These are phyloP conservation scores for Rosa lucieae DNA, from an alignment of 306 rosid species.

Conservation along the genomic window DNA sequence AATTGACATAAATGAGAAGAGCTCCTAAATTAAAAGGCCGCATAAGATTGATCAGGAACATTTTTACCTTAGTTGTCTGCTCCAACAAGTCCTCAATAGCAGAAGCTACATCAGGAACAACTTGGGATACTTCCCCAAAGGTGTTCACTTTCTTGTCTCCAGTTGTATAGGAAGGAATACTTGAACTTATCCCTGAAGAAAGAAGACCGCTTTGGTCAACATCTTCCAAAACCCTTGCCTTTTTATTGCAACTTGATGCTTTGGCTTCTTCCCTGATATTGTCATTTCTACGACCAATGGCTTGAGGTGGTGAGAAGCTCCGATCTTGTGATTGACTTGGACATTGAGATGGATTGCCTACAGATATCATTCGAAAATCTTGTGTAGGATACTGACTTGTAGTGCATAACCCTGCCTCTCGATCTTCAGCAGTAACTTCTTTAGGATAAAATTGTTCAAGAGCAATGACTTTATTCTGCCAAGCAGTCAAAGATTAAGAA, in stretches of 20 bases:
- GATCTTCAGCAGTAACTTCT: constrained; percentile 78
- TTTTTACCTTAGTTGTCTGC: constrained; percentile 87
- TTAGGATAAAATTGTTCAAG: constrained; percentile 70
- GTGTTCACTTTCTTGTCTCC: constrained; percentile 42
- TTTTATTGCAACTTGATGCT: constrained; percentile 52
- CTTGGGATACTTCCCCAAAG: constrained; percentile 35
- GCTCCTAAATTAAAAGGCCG: constrained; percentile 18
- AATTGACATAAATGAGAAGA: constrained; percentile 28
- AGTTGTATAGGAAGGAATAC: constrained; percentile 36
- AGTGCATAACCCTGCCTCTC: constrained; percentile 68
- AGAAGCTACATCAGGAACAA: constrained; percentile 93
- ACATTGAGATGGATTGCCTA: constrained; percentile 50
- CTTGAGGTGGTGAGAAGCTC: constrained; percentile 36
- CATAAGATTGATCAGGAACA: constrained; percentile 23
- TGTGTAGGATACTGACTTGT: constrained; percentile 85
- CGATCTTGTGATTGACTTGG: constrained; percentile 46
- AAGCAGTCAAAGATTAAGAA: constrained; percentile 18
- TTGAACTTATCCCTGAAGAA: constrained; percentile 34
- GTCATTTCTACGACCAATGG: constrained; percentile 28
- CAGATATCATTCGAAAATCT: constrained; percentile 54
- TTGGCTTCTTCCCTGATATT: constrained; percentile 36
- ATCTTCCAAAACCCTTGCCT: constrained; percentile 66
- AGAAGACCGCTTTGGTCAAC: constrained; percentile 35
- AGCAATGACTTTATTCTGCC: constrained; percentile 66
- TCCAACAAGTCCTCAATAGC: constrained; percentile 94